Conservation (phyloP, 1,284 basidiomycete species). For the Cystobasidium slooffiae region DNA sequence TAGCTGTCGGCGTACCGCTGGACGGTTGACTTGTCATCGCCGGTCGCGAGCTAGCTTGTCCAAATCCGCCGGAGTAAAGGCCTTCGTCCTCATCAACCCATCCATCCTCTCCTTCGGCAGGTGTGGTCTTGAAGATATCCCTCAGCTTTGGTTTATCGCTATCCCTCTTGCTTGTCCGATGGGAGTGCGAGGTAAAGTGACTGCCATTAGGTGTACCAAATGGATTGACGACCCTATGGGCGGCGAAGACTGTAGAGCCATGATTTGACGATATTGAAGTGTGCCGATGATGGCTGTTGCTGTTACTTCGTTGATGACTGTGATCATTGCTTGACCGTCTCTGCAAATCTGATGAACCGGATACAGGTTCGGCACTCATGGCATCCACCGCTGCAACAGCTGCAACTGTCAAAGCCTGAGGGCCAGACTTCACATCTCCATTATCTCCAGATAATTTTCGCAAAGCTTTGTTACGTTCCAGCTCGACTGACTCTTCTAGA, state of each 20-base stretch:
- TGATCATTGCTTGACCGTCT: constrained; percentile 8
- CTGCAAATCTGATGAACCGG: not conserved
- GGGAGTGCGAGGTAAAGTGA: not conserved
- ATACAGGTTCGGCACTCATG: not conserved
- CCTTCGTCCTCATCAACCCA: constrained; percentile 60
- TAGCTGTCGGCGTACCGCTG: constrained; percentile 7
- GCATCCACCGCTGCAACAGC: constrained; percentile 30
- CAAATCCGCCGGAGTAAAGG: constrained; percentile 57
- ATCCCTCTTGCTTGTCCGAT: constrained; percentile 30
- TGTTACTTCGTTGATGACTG: constrained; percentile 6
- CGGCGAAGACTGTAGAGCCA: constrained; percentile 51
- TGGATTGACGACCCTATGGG: constrained; percentile 49
- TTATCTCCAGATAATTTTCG: constrained; percentile 44
- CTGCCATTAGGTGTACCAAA: constrained; percentile 47
- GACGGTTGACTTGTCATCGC: not conserved
- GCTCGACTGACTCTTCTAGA: constrained; percentile 12
- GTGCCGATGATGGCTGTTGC: constrained; percentile 45
- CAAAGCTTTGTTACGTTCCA: constrained; percentile 37
- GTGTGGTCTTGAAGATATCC: constrained; percentile 59
- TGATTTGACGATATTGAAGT: constrained; percentile 31
- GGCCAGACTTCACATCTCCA: not conserved
- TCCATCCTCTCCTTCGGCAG: constrained; percentile 47
- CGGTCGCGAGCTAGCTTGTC: constrained; percentile 52
- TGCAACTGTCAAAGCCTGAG: constrained; percentile 12
- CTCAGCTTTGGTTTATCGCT: constrained; percentile 55